phyloP scores from a whole-genome alignment of 1,284 basidiomycete genomes.

The Ustilago lituana region DNA sequence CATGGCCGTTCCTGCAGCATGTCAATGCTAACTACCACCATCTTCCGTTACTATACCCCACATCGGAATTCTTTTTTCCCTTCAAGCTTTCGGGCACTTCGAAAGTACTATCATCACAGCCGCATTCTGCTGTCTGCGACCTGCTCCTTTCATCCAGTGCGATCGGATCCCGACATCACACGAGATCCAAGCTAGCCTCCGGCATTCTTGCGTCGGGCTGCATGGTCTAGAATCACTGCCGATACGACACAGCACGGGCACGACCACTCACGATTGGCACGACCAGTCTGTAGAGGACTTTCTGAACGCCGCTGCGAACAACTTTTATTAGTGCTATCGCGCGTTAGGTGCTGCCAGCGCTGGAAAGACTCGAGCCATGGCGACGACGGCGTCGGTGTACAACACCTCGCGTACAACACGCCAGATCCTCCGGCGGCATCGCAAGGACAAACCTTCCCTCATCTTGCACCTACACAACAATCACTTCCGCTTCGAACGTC shows the following conservation, averaged over 20 bases:
- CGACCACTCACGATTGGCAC: no score
- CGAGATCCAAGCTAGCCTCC: no score
- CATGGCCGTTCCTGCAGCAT: slow-evolving; percentile 16
- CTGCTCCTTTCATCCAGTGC: no score
- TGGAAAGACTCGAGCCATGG: slow-evolving; percentile 34
- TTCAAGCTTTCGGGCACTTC: no score
- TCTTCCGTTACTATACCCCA: background rate
- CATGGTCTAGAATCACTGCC: no score
- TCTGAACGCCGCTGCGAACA: no score
- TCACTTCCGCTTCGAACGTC: slow-evolving; percentile 63
- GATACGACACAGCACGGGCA: no score
- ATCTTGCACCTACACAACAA: slow-evolving; percentile 60
- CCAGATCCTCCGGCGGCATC: slow-evolving; percentile 62
- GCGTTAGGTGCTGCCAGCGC: background rate
- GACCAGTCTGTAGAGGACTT: no score
- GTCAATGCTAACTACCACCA: slow-evolving; percentile 10
- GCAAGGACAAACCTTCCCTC: slow-evolving; percentile 61
- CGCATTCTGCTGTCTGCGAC: no score
- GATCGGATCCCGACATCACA: no score
- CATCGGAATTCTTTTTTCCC: background rate
- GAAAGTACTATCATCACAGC: no score
- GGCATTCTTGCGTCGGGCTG: no score
- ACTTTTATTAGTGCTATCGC: background rate
- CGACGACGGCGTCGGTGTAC: slow-evolving; percentile 64
- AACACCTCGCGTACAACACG: slow-evolving; percentile 63